Conservation (phyloP, 257 asterid genomes). For the Orobanche coerulescens region DNA sequence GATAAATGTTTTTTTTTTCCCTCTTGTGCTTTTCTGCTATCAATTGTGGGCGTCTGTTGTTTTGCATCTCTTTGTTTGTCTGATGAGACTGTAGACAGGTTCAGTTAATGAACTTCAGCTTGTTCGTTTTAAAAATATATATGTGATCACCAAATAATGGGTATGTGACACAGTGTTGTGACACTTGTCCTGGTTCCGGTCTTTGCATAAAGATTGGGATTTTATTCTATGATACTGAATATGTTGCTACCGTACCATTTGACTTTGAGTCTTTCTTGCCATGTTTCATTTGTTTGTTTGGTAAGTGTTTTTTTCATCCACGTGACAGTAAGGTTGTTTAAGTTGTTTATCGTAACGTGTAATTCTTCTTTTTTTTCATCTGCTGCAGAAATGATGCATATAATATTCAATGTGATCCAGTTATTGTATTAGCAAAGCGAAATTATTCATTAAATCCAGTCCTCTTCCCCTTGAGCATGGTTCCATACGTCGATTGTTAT, state of each 20-base stretch:
- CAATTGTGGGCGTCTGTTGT: not conserved
- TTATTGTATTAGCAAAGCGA: not conserved
- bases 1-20: not conserved
- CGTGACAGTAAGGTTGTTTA: not conserved
- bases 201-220: not conserved
- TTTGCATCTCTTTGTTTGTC: not conserved
- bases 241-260: not conserved
- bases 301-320: not conserved
- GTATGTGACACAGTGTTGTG: not conserved
- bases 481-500: not conserved
- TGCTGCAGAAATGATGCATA: not conserved
- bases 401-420: not conserved
- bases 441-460: not conserved
- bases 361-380: not conserved
- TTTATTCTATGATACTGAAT: not conserved
- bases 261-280: not conserved
- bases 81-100: not conserved
- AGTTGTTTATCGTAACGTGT: not conserved
- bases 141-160: conserved; percentile 9
- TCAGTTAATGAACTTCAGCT: not conserved
- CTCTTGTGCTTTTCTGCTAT: conserved; percentile 6
- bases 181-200: not conserved
- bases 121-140: not conserved
- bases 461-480: not conserved
- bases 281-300: not conserved